Base-by-base conservation (phyloP, 805 yeast species). In the Saturnispora sanitii region DNA sequence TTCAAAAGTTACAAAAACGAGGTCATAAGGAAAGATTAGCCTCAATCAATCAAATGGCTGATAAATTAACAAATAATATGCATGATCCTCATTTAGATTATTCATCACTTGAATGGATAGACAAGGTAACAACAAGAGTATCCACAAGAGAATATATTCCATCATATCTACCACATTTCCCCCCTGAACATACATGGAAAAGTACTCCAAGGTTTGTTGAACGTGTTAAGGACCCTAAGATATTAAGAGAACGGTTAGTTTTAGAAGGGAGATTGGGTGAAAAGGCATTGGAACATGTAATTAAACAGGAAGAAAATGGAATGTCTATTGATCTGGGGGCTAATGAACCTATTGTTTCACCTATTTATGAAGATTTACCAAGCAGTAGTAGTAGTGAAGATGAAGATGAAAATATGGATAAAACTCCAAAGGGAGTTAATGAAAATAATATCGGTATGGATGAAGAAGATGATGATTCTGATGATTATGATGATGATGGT, bases 141-240 rank as follows among this genome's bases (percentile, higher is more conserved):
- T 37, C 37, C 58, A 28, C 63, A 12, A 49, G 62, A 36, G 54
- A 57, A 4, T 74, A 75, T 44, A 69, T 84, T 6, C 94, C 94
- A 0, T 54, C 63, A 5, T 87, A 87, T 79, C 63, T 90, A 50
- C 98, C 98, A 0, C 76, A 77, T 11, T 67, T 90, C 22, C 98
- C 98, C 1, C 95, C 97, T 0, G 95, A 86, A 52, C 94, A 88
- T 59, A 90, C 97, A 0, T 90, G 82, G 56, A 77, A 75, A 58
- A 73, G 78, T 42, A 82, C 95, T 0, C 82, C 95, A 0, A 69
- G 70, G 47, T 87, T 66, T 55, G 69, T 78, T 42, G 65, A 74
- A 19, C 67, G 79, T 17, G 61, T 78, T 13, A 72, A 78, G 1
- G 90, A 85, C 52, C 84, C 88, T 45, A 75, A 80, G 47, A 65